phyloP scores from a whole-genome alignment of 768 basidiomycete species.

The Auricularia auricula-judae region DNA sequence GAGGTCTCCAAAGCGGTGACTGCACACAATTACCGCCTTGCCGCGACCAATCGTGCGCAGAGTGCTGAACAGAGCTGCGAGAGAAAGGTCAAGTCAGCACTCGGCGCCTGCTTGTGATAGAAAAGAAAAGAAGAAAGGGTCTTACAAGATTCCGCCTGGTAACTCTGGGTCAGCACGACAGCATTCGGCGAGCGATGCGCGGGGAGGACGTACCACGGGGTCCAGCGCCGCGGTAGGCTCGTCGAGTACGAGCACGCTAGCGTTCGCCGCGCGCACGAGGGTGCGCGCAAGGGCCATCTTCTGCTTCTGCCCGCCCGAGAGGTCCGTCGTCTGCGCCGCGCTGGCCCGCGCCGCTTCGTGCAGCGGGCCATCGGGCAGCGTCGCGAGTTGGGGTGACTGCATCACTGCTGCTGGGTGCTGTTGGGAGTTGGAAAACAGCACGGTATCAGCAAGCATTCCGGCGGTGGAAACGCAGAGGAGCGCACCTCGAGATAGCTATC shows the following conservation, averaged over 20 bases:
- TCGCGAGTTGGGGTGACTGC: neutral
- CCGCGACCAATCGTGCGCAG: neutral
- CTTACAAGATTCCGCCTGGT: too few species aligned
- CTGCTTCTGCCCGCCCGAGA: slow-evolving; percentile 71
- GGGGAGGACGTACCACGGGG: neutral
- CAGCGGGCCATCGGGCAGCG: neutral
- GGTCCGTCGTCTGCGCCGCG: slow-evolving; percentile 10
- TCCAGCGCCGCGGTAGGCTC: slow-evolving; percentile 30
- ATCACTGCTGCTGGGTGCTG: neutral
- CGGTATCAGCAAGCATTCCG: neutral
- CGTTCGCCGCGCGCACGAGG: slow-evolving; percentile 32
- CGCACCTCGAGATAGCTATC: neutral
- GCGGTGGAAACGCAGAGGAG: neutral
- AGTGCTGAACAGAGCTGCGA: neutral
- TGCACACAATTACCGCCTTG: neutral
- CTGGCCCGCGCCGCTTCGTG: neutral
- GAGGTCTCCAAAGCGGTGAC: slow-evolving; percentile 6
- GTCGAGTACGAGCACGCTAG: slow-evolving; percentile 59
- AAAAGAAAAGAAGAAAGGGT: neutral
- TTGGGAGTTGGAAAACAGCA: neutral
- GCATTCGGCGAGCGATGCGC: neutral
- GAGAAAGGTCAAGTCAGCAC: neutral
- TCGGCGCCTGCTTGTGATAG: neutral
- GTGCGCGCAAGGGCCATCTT: slow-evolving; percentile 43
- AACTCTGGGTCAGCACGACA: neutral